A percentile compares a stretch with the other conserved stretches of the same genome.
These are phyloP conservation scores for Ehretia macrophylla DNA, from an alignment of 257 asterid genomes.

Conservation along the genomic window DNA sequence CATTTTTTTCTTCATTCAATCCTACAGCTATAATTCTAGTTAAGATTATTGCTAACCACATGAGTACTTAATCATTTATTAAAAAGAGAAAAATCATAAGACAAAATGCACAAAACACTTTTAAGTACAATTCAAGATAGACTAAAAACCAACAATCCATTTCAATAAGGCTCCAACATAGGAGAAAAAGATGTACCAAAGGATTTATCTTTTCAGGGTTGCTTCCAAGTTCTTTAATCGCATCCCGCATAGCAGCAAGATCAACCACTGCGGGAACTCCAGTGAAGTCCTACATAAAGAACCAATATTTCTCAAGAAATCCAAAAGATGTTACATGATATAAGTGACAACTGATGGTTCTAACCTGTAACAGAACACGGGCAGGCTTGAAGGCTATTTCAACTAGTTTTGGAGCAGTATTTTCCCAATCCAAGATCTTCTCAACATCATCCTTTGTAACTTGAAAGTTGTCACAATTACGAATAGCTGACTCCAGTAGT, in stretches of 20 bases:
- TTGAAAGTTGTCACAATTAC: constrained; percentile 90
- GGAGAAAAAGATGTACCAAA: constrained; percentile 36
- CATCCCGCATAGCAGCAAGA: constrained; percentile 94
- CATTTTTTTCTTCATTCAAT: too few species aligned
- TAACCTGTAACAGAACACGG: constrained; percentile 86
- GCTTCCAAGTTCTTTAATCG: constrained; percentile 75
- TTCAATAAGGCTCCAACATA: too few species aligned
- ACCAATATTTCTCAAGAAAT: constrained; percentile 2
- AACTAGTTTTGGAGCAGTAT: constrained; percentile 76
- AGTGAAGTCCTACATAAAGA: constrained; percentile 67
- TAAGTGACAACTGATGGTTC: constrained; percentile 2
- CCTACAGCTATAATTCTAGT: too few species aligned
- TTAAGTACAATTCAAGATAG: too few species aligned
- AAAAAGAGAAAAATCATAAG: too few species aligned
- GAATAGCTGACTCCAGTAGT: constrained; percentile 74
- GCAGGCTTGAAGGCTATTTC: constrained; percentile 94
- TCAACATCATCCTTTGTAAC: constrained; percentile 80
- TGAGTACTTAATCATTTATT: too few species aligned
- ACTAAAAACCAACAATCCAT: too few species aligned
- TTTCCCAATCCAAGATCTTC: constrained; percentile 81
- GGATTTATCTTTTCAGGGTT: constrained; percentile 85
- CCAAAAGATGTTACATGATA: neutral
- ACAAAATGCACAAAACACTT: too few species aligned
- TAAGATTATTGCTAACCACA: too few species aligned
- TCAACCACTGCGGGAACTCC: constrained; percentile 98